Evolutionary conservation across 768 basidiomycete genomes (phyloP).

Genomic region (Leccinum truebloodii): DNA sequence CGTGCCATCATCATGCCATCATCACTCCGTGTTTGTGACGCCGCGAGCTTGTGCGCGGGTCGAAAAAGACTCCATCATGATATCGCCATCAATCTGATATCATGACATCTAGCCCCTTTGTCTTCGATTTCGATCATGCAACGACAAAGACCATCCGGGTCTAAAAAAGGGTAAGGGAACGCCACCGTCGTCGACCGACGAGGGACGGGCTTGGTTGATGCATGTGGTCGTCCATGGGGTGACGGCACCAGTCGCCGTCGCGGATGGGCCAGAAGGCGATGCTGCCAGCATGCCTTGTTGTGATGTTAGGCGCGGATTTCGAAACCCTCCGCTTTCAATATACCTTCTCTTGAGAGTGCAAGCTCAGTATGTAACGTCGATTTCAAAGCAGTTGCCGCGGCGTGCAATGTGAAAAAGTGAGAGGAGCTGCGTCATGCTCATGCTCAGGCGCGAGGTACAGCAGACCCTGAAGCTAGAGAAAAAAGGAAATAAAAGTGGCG

Average conservation of each 20-base stretch:
- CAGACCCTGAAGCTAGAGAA: neutral
- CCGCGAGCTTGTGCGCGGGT: neutral
- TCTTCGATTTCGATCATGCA: neutral
- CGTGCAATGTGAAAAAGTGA: too few relatives aligned
- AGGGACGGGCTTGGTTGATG: neutral
- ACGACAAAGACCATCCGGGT: neutral
- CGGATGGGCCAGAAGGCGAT: neutral
- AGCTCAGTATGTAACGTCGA: neutral
- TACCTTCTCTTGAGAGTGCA: neutral
- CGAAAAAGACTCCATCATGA: neutral
- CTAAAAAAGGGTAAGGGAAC: neutral
- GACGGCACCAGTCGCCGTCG: neutral
- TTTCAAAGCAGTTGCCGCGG: neutral
- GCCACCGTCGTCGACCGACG: neutral
- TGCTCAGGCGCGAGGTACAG: neutral
- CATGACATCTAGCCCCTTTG: neutral
- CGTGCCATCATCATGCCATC: neutral
- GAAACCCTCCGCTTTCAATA: neutral
- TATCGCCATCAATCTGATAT: neutral
- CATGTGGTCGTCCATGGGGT: neutral
- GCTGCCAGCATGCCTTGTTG: neutral
- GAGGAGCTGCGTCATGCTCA: neutral
- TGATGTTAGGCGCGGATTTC: neutral
- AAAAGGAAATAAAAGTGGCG: neutral
- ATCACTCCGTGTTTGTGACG: neutral